A percentile compares a stretch with the other conserved stretches of the same genome.
phyloP scores from a whole-genome alignment of 2,329 filamentous ascomycete genomes.

The Xylaria multiplex region DNA sequence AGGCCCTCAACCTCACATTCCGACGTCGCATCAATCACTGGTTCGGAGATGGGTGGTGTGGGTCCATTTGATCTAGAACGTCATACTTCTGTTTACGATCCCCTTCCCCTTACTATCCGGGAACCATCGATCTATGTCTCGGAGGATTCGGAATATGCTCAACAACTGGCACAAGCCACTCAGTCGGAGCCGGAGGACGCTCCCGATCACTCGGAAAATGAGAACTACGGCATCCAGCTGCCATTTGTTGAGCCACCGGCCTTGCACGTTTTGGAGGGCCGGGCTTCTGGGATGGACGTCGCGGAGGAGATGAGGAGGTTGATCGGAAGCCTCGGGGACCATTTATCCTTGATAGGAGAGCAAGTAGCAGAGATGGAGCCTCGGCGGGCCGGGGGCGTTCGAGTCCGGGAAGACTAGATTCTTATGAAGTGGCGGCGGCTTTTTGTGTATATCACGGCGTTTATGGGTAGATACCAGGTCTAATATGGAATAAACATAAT shows the following conservation, averaged over 20 bases:
- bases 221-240: slow-evolving; percentile 41
- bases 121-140: slow-evolving; percentile 71
- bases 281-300: slow-evolving; percentile 62
- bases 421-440: no score
- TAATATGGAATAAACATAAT: slow-evolving; percentile 8
- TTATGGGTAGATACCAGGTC: slow-evolving; percentile 29
- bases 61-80: slow-evolving; percentile 72
- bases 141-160: slow-evolving; percentile 64
- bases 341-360: slow-evolving; percentile 57
- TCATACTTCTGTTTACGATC: slow-evolving; percentile 66
- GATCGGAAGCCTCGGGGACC: slow-evolving; percentile 61
- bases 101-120: slow-evolving; percentile 53
- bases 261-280: slow-evolving; percentile 64
- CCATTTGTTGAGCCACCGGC: slow-evolving; percentile 59
- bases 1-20: slow-evolving; percentile 68
- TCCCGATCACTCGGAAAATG: slow-evolving; percentile 17
- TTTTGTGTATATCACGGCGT: slow-evolving; percentile 17
- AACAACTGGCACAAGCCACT: slow-evolving; percentile 38
- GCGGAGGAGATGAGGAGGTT: slow-evolving; percentile 62
- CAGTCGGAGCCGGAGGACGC: slow-evolving; percentile 31
- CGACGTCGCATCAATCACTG: slow-evolving; percentile 64
- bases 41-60: slow-evolving; percentile 64
- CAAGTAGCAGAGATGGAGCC: slow-evolving; percentile 56
- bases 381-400: slow-evolving; percentile 39
- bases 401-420: slow-evolving; percentile 27